A percentile compares a stretch with the other conserved stretches of the same genome.
These are phyloP conservation scores for Pichia eremophila DNA, from an alignment of 805 yeast genomes.

Conservation along the genomic window DNA sequence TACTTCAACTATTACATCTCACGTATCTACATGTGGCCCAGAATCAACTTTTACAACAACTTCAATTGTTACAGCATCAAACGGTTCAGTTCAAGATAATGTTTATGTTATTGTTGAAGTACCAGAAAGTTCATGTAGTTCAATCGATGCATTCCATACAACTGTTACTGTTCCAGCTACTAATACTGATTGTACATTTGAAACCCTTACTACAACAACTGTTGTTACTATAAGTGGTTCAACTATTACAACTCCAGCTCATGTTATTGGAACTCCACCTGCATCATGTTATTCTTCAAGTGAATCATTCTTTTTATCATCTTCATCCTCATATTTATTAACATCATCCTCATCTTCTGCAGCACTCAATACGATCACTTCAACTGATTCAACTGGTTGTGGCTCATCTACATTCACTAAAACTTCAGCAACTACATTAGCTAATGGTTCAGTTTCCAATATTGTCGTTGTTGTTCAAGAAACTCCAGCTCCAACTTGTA, in stretches of 20 bases:
- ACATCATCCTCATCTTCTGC: neutral
- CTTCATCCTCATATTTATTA: too few relatives aligned
- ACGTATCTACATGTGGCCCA: neutral
- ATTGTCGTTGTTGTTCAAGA: constrained; percentile 2
- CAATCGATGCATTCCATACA: too few relatives aligned
- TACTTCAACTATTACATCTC: neutral
- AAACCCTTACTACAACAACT: neutral
- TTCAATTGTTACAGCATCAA: neutral
- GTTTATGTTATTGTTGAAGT: too few relatives aligned
- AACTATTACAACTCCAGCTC: neutral
- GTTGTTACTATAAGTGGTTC: neutral
- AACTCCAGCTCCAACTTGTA: constrained; percentile 4
- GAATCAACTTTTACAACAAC: neutral
- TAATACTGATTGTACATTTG: neutral
- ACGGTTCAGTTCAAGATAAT: neutral
- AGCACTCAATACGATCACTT: neutral
- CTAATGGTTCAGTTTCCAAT: neutral
- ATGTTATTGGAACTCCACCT: neutral
- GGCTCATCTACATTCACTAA: constrained; percentile 1
- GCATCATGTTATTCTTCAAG: neutral
- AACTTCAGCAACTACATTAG: neutral
- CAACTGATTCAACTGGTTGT: neutral
- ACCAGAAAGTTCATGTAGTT: too few relatives aligned
- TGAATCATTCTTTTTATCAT: too few relatives aligned
- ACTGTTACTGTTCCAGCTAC: neutral